Evolutionary conservation across 2,329 filamentous ascomycete genomes (phyloP).

Genomic region (Albophoma yamanashiensis): DNA sequence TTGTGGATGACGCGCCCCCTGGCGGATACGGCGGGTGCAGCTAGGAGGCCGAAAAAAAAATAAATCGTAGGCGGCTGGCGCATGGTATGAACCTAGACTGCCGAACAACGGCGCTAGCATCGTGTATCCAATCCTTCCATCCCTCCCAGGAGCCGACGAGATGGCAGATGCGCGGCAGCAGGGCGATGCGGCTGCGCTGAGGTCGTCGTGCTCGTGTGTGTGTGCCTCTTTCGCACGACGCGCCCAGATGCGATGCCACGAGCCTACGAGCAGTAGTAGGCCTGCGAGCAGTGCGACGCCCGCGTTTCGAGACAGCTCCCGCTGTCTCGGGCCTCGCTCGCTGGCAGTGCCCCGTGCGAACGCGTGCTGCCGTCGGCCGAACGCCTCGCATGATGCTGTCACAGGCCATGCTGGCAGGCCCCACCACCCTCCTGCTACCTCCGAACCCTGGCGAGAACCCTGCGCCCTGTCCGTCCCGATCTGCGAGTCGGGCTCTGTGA

Average conservation of each 20-base stretch:
- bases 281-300: too few species aligned
- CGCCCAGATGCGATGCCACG: not conserved
- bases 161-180: not conserved
- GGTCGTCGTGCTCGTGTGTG: not conserved
- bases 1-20: not conserved
- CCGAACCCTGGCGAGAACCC: not conserved
- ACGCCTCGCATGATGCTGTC: not conserved
- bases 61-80: not conserved
- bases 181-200: not conserved
- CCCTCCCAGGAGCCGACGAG: slow-evolving; percentile 11
- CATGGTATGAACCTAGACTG: not conserved
- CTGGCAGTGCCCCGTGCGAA: not conserved
- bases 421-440: not conserved
- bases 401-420: not conserved
- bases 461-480: not conserved
- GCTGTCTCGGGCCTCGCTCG: not conserved
- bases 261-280: not conserved
- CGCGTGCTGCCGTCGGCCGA: not conserved
- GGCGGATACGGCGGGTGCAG: not conserved
- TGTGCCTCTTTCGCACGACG: not conserved
- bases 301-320: too few species aligned
- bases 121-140: slow-evolving; percentile 1
- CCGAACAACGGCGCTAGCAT: slow-evolving; percentile 11
- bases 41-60: not conserved
- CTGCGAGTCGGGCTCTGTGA: not conserved